Evolutionary conservation across 208 protist species (phyloP).

Genomic region (Plasmodiophora brassicae): DNA sequence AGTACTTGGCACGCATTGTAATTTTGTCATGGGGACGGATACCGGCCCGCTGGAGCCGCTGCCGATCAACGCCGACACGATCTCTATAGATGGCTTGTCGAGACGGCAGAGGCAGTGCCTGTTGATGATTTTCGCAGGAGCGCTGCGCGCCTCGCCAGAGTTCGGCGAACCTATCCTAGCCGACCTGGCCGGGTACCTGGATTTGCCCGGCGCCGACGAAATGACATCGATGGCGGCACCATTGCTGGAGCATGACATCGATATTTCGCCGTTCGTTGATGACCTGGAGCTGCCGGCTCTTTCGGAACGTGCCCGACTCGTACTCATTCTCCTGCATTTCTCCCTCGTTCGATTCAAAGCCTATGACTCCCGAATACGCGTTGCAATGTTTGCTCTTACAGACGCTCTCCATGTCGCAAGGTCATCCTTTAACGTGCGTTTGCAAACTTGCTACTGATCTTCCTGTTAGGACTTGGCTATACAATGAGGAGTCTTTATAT

Average conservation of each 20-base stretch:
- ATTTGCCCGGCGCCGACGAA: not conserved
- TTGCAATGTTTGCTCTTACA: not conserved
- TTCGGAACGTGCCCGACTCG: not conserved
- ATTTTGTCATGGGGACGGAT: too few relatives aligned
- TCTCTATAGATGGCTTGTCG: not conserved
- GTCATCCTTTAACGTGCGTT: not conserved
- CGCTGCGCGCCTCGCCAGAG: not conserved
- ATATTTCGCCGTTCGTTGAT: not conserved
- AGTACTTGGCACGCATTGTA: too few relatives aligned
- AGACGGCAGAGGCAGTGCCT: not conserved
- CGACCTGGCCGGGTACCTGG: not conserved
- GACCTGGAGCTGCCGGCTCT: not conserved
- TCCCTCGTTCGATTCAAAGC: constrained; percentile 12
- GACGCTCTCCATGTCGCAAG: not conserved
- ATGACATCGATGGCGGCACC: not conserved
- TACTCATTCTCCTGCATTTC: constrained; percentile 23
- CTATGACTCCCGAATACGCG: not conserved
- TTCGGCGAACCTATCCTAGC: not conserved
- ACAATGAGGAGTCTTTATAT: constrained; percentile 5
- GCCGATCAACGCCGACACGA: not conserved
- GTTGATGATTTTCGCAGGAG: not conserved
- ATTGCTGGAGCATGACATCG: not conserved
- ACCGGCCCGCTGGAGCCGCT: not conserved
- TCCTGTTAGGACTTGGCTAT: not conserved
- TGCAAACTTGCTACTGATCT: not conserved